Evolutionary conservation across 805 yeast species (phyloP).

Genomic region (Kockiozyma suomiensis): DNA sequence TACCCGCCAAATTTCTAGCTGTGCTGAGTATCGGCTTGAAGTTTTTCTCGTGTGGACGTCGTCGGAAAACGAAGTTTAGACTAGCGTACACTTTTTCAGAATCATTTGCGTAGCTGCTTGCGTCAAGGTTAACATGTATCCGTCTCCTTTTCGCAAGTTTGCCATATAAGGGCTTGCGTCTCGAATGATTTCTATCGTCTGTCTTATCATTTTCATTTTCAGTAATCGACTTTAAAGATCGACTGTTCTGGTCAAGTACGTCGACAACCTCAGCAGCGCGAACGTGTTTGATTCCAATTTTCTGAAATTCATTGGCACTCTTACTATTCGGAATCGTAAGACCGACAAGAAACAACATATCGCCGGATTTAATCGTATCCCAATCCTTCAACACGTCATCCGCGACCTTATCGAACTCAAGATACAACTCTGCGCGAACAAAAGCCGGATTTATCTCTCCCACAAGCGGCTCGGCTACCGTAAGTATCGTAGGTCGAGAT

Average conservation of each 20-base stretch:
- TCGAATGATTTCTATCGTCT: neutral
- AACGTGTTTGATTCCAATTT: conserved; percentile 35
- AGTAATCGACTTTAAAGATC: neutral
- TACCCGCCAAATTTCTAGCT: conserved; percentile 8
- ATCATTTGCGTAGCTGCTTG: conserved; percentile 14
- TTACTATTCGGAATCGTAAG: conserved; percentile 28
- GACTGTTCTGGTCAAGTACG: conserved; percentile 35
- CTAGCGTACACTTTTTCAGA: conserved; percentile 18
- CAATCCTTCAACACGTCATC: conserved; percentile 36
- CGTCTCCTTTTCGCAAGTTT: conserved; percentile 24
- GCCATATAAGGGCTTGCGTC: conserved; percentile 24
- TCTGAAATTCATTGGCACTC: conserved; percentile 21
- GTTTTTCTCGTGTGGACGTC: conserved; percentile 34
- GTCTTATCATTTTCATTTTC: neutral
- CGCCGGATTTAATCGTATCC: conserved; percentile 38
- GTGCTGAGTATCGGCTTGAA: conserved; percentile 36
- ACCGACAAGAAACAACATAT: conserved; percentile 37
- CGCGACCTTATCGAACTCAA: conserved; percentile 31
- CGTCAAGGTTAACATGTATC: conserved; percentile 37
- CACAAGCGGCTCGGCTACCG: conserved; percentile 36
- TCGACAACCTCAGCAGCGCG: conserved; percentile 39
- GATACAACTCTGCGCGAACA: conserved; percentile 37
- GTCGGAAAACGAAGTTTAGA: conserved; percentile 40
- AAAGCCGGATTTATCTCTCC: conserved; percentile 36
- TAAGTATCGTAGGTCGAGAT: conserved; percentile 30